A percentile compares a stretch with the other conserved stretches of the same genome.
Evolutionary conservation across 2,329 filamentous ascomycete species (phyloP).

Genomic region (Sporothrix protearum): DNA sequence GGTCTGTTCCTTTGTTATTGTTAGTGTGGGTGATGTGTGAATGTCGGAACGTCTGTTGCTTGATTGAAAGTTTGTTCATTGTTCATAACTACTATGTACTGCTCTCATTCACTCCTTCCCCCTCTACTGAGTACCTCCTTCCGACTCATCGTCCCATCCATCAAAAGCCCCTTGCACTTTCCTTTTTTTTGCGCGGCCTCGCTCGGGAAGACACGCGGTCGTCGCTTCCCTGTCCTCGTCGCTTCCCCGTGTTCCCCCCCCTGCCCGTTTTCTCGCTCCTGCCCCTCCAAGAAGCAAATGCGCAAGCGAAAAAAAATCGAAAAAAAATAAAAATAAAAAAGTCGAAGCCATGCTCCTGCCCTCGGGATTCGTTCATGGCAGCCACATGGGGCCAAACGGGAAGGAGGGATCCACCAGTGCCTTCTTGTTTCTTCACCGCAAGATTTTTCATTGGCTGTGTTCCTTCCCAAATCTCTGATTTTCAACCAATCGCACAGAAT

Average conservation of each 20-base stretch:
- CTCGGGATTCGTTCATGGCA: slow-evolving; percentile 11
- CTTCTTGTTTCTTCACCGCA: slow-evolving; percentile 2
- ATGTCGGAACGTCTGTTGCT: not conserved
- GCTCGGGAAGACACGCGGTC: slow-evolving; percentile 8
- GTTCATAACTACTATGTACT: not conserved
- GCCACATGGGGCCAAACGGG: slow-evolving; percentile 2
- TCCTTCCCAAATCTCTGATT: not conserved
- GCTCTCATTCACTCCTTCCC: not conserved
- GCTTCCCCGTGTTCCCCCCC: too few relatives aligned
- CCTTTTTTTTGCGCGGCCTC: slow-evolving; percentile 6
- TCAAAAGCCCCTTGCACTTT: not conserved
- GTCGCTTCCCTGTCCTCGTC: not conserved
- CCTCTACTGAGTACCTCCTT: not conserved
- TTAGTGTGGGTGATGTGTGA: not conserved
- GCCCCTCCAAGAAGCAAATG: not conserved
- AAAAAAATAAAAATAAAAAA: too few relatives aligned
- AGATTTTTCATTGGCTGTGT: slow-evolving; percentile 18
- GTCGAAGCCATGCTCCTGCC: not conserved
- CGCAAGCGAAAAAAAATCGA: not conserved
- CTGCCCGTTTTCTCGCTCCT: not conserved
- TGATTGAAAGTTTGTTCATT: not conserved
- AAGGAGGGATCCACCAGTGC: slow-evolving; percentile 17
- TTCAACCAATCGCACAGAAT: slow-evolving; percentile 12
- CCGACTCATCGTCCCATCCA: not conserved
- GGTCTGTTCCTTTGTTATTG: slow-evolving; percentile 14